Evolutionary conservation across 495 filamentous ascomycete genomes (phyloP).

Genomic region (Aspergillus wentii): DNA sequence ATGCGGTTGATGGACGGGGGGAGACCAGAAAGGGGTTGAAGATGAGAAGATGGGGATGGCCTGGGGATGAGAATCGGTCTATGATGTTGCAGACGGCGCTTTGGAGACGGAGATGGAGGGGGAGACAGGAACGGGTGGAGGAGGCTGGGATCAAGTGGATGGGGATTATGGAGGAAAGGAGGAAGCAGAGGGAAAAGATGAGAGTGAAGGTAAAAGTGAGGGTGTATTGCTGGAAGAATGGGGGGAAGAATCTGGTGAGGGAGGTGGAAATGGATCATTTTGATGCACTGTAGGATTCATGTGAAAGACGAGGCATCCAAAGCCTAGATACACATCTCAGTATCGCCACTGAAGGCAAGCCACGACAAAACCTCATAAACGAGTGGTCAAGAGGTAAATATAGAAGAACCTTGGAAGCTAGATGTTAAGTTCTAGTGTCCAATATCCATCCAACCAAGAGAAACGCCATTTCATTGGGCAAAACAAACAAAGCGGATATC

Average conservation of each 20-base stretch:
- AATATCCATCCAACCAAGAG: neutral
- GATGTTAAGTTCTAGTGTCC: no score
- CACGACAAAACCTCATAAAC: no score
- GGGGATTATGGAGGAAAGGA: conserved; percentile 22
- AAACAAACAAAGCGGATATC: conserved; percentile 6
- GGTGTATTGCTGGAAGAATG: conserved; percentile 12
- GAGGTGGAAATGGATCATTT: conserved; percentile 7
- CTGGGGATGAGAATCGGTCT: conserved; percentile 11
- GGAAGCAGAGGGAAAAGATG: conserved; percentile 12
- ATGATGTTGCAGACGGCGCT: conserved; percentile 17
- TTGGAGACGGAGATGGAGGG: conserved; percentile 18
- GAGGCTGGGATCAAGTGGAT: conserved; percentile 18
- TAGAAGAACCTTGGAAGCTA: neutral
- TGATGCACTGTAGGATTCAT: no score
- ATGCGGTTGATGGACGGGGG: conserved; percentile 3
- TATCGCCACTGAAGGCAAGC: no score
- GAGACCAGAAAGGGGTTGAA: neutral
- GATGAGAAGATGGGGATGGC: conserved; percentile 14
- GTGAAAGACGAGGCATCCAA: no score
- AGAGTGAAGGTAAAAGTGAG: conserved; percentile 11
- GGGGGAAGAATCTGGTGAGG: conserved; percentile 1
- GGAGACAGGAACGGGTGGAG: conserved; percentile 9
- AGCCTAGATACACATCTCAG: no score
- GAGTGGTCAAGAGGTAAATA: neutral
- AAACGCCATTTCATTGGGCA: conserved; percentile 5